Evolutionary conservation across 2,329 filamentous ascomycete genomes (phyloP).

Genomic region (Ceratocystis lukuohia): DNA sequence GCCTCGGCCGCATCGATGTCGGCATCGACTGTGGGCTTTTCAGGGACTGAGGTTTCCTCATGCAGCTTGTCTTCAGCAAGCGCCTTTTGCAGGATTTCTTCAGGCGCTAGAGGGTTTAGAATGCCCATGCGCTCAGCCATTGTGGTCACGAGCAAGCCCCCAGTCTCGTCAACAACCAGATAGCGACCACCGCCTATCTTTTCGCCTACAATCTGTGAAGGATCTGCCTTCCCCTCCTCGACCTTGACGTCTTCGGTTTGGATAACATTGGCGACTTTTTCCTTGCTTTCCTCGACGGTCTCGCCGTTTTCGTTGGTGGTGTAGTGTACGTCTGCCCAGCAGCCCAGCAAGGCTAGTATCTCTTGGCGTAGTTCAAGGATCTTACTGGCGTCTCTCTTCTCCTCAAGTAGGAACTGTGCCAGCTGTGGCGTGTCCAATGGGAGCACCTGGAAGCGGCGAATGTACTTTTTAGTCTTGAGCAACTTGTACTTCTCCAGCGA

Average conservation of each 20-base stretch:
- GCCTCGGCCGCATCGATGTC: background rate
- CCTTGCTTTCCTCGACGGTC: slow-evolving; percentile 19
- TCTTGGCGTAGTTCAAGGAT: slow-evolving; percentile 83
- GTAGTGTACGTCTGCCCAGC: slow-evolving; percentile 83
- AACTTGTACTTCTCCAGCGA: slow-evolving; percentile 93
- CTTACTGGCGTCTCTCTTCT: slow-evolving; percentile 59
- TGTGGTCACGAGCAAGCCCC: slow-evolving; percentile 66
- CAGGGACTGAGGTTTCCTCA: background rate
- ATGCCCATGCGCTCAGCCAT: slow-evolving; percentile 84
- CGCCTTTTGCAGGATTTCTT: slow-evolving; percentile 20
- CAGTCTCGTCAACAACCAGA: slow-evolving; percentile 76
- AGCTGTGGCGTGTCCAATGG: slow-evolving; percentile 69
- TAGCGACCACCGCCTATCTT: slow-evolving; percentile 41
- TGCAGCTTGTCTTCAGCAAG: slow-evolving; percentile 1
- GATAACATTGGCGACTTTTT: slow-evolving; percentile 18
- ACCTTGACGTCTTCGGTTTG: background rate
- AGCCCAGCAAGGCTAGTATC: slow-evolving; percentile 63
- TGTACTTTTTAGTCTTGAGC: slow-evolving; percentile 85
- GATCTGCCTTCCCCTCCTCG: slow-evolving; percentile 20
- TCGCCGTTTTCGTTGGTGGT: slow-evolving; percentile 31
- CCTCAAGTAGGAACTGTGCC: slow-evolving; percentile 62
- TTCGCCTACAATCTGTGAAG: slow-evolving; percentile 3
- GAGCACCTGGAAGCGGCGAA: slow-evolving; percentile 72
- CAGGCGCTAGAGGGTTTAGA: slow-evolving; percentile 38
- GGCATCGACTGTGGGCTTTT: background rate